Percentiles rank a stretch among this genome's conserved stretches.
These are phyloP conservation scores for Aspergillus sp. DNA, from an alignment of 2,329 filamentous ascomycete genomes.

Conservation along the genomic window DNA sequence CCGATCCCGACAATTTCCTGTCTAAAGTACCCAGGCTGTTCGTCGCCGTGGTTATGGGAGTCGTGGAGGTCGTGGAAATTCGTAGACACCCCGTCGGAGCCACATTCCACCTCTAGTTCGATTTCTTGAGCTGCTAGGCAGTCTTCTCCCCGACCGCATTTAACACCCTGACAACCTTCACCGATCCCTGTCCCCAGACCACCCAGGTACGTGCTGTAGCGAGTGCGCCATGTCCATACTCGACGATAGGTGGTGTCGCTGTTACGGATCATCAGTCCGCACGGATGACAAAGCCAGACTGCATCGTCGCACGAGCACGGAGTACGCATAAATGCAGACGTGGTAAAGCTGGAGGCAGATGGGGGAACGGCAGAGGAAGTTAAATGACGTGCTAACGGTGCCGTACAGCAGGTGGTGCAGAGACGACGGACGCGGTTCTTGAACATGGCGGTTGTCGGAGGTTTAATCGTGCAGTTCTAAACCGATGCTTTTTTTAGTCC, in stretches of 20 bases:
- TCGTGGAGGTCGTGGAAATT: conserved; percentile 27
- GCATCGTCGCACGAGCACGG: conserved; percentile 53
- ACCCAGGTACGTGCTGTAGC: conserved; percentile 73
- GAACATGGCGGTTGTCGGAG: conserved; percentile 63
- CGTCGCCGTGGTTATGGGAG: conserved; percentile 23
- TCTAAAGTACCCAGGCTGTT: conserved; percentile 66
- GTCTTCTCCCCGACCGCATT: conserved; percentile 71
- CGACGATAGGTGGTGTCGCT: conserved; percentile 56
- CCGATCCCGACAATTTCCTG: conserved; percentile 92
- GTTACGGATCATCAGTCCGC: conserved; percentile 63
- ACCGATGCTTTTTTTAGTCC: not conserved
- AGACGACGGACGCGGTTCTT: conserved; percentile 75
- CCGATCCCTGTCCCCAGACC: conserved; percentile 83
- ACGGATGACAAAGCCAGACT: conserved; percentile 83
- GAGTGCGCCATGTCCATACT: conserved; percentile 85
- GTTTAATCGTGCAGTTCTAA: conserved; percentile 87
- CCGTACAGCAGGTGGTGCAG: conserved; percentile 69
- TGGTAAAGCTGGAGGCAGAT: conserved; percentile 38
- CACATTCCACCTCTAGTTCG: conserved; percentile 80
- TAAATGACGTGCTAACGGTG: conserved; percentile 52
- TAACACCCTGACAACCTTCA: conserved; percentile 80
- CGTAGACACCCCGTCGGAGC: conserved; percentile 54
- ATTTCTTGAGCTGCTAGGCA: conserved; percentile 75
- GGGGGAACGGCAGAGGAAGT: conserved; percentile 26
- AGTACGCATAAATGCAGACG: conserved; percentile 47